These are phyloP conservation scores for Coemansia sp. DNA, from an alignment of 192 early-diverging fungal genomes.

Conservation along the genomic window DNA sequence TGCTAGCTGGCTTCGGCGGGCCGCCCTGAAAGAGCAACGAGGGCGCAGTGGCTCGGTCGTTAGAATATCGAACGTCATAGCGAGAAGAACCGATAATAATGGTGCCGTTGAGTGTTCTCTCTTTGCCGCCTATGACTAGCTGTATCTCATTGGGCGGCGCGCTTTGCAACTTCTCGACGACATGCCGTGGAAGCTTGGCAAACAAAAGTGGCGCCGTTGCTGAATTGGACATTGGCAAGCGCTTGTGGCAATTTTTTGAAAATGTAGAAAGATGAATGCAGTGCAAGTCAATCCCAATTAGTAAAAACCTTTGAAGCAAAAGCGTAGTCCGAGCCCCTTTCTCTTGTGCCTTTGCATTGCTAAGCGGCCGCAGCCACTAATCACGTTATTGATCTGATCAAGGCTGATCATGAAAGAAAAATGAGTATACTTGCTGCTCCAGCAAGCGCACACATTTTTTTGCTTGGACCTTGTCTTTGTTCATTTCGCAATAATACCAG, in stretches of 20 bases:
- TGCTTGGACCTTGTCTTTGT: background rate
- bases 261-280: constrained; percentile 1
- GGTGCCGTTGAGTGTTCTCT: constrained; percentile 31
- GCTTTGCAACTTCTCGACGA: constrained; percentile 34
- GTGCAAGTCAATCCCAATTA: background rate
- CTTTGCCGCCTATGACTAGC: constrained; percentile 43
- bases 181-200: constrained; percentile 35
- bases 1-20: constrained; percentile 2
- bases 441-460: background rate
- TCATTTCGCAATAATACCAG: background rate
- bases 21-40: constrained; percentile 39
- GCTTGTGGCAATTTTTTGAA: background rate
- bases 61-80: constrained; percentile 42
- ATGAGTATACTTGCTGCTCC: background rate
- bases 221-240: constrained; percentile 9
- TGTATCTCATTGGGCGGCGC: constrained; percentile 13
- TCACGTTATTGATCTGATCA: background rate
- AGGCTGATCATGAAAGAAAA: constrained; percentile 4
- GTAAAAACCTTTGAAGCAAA: background rate
- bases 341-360: background rate
- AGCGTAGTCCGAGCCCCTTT: background rate
- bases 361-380: background rate
- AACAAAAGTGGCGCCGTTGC: constrained; percentile 28
- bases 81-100: constrained; percentile 17
- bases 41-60: constrained; percentile 33